Base-by-base conservation (phyloP, 2,329 filamentous ascomycete species). In the Fusarium camptoceras region DNA sequence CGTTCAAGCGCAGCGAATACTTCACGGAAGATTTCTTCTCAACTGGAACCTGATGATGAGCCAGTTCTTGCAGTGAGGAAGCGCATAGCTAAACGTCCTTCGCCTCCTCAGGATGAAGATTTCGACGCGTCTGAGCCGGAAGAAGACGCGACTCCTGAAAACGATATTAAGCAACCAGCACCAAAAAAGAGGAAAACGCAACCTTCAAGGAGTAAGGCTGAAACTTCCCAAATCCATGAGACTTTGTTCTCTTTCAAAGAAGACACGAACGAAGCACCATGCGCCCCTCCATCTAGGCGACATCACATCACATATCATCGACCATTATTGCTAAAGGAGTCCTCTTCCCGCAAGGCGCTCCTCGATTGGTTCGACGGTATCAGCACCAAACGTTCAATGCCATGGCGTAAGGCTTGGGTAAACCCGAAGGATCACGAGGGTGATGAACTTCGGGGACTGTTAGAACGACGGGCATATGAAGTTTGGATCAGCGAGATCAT, bases 401-500 rank as follows among this genome's bases (percentile, higher is more conserved):
- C 86, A 4, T 88, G 86, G 86, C 85, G 88, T 30, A 87, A 88
- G 69, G 65, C 82, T 4, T 91, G 87, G 86, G 79, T 87, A 55
- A 78, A 88, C 56, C 84, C 84, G 11, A 61, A 63, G 6, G 58
- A 66, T 24, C 66, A 73, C 20, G 27, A 55, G 18, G 72, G 79
- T 2, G 66, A 74, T 3, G 77, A 79, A n/a, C 78, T 86, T 11
- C 81, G 81, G 30, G 48, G 61, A n/a, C 76, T 76, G 5, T 79
- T 89, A 14, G 84, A 85, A 61, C 83, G 79, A 30, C 84, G 88
- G 49, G 88, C 88, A 3, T 91, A 91, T 78, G 84, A 90, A 75
- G 88, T 91, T 48, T 90, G 88, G 87, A 89, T 91, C 74, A 88
- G 85, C 73, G 88, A 91, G 78, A 86, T 90, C 70, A 91, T 91